phyloP scores from a whole-genome alignment of 106 monocot genomes.

The Vanilla planifolia region DNA sequence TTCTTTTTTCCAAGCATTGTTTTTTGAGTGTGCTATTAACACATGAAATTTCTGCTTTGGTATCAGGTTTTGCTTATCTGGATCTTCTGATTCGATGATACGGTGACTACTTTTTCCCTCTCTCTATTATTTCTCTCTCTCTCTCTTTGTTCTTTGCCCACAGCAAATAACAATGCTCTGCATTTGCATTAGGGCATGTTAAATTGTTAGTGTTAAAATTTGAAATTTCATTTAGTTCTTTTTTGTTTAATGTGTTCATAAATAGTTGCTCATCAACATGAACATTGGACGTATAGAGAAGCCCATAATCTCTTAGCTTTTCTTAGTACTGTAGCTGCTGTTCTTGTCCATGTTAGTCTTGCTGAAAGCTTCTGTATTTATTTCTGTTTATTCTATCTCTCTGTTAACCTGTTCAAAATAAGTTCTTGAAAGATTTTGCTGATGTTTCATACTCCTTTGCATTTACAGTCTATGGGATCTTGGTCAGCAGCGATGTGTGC shows the following conservation, averaged over 20 bases:
- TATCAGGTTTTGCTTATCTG: conserved; percentile 88
- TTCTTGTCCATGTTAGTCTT: neutral
- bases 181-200: neutral
- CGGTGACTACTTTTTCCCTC: conserved; percentile 38
- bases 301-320: neutral
- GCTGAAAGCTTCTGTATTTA: conserved; percentile 1
- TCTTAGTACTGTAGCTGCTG: neutral
- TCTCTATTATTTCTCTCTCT: neutral
- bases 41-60: neutral
- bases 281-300: too few relatives aligned
- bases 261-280: too few relatives aligned
- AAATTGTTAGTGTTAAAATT: neutral
- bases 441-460: conserved; percentile 1
- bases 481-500: conserved; percentile 95
- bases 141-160: neutral
- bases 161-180: neutral
- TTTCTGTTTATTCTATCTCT: too few relatives aligned
- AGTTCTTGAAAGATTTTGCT: neutral
- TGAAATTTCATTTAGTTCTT: neutral
- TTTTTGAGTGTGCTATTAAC: neutral
- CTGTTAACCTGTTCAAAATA: too few relatives aligned
- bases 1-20: too few relatives aligned
- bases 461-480: conserved; percentile 91
- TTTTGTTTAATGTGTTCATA: neutral
- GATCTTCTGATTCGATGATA: conserved; percentile 98